Evolutionary conservation across 805 yeast species (phyloP).

Genomic region (Debaryomyces castellii): DNA sequence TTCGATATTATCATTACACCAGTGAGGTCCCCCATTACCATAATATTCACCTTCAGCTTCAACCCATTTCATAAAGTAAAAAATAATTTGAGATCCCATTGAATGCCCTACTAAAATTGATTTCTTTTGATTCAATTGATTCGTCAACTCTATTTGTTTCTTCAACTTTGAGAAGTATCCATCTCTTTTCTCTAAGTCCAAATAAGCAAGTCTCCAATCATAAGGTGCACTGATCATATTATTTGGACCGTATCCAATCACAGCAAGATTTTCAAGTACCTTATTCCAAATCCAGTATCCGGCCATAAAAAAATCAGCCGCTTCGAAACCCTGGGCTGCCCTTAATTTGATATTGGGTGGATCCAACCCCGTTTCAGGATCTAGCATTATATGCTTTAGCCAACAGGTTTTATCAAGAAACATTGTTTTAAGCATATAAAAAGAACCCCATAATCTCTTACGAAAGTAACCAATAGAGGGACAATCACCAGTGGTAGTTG

Average conservation of each 20-base stretch:
- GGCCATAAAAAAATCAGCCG: constrained; percentile 93
- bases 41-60: constrained; percentile 79
- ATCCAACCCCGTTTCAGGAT: constrained; percentile 88
- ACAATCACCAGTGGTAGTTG: constrained; percentile 72
- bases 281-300: constrained; percentile 99
- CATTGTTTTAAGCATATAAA: constrained; percentile 92
- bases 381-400: constrained; percentile 88
- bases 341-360: constrained; percentile 79
- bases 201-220: constrained; percentile 92
- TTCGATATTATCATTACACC: constrained; percentile 86
- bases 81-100: constrained; percentile 92
- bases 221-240: constrained; percentile 89
- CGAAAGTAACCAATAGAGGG: constrained; percentile 84
- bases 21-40: constrained; percentile 87
- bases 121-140: constrained; percentile 57
- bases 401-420: constrained; percentile 88
- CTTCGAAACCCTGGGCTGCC: constrained; percentile 95
- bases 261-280: constrained; percentile 90
- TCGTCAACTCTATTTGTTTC: constrained; percentile 63
- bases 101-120: constrained; percentile 86
- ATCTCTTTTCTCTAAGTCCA: constrained; percentile 86
- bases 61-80: constrained; percentile 92
- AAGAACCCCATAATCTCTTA: constrained; percentile 94
- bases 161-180: constrained; percentile 79
- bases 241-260: constrained; percentile 89